Base-by-base conservation (phyloP, 1,284 basidiomycete species). In the Amylostereum areolatum region DNA sequence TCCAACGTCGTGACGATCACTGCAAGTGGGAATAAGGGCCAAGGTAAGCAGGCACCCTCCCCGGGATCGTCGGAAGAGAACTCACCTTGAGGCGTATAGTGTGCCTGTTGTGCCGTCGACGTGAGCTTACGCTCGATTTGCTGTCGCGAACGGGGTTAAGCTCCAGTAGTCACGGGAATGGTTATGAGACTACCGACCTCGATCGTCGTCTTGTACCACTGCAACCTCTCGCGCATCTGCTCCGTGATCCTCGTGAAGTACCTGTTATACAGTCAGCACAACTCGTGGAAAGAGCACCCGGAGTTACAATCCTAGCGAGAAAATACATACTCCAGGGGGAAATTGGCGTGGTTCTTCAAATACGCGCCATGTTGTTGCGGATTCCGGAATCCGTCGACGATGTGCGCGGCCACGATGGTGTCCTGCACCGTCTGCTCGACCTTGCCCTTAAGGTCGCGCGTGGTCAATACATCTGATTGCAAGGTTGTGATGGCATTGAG, bases 71-170 rank as follows among this genome's bases (percentile, higher is more conserved):
- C n/a, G 44, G 42, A 52, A 48, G 36, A 42, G 46, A 40, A 56
- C 66, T 43, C 57, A 86, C 88, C 78, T 68, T 91, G 88, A n/a
- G 88, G 88, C 2, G 85, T 86, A 46, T 72, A 68, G 59, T 85
- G 83, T 2, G 74, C 67, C 56, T 84, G 81, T 48, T 70, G 70
- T 7, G 81, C 72, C 4, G 81, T 78, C 8, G 83, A 82, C 3
- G 81, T 78, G 2, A 91, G 69, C 62, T 87, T 89, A 48, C 86
- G 77, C 65, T 91, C 88, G 54, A 90, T 88, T 83, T 89, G 85
- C 88, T 91, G 55, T 11, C 33, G 30, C 31, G n/a, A 5, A 7
- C 29, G 12, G 18, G 18, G 35, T 47, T 45, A 35, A 35, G 35
- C 39, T 9, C 9, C 9, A 5, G 9, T 25, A 27, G 28, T 11